phyloP scores from a whole-genome alignment of 306 rosid species.

The Vachellia collinsii region DNA sequence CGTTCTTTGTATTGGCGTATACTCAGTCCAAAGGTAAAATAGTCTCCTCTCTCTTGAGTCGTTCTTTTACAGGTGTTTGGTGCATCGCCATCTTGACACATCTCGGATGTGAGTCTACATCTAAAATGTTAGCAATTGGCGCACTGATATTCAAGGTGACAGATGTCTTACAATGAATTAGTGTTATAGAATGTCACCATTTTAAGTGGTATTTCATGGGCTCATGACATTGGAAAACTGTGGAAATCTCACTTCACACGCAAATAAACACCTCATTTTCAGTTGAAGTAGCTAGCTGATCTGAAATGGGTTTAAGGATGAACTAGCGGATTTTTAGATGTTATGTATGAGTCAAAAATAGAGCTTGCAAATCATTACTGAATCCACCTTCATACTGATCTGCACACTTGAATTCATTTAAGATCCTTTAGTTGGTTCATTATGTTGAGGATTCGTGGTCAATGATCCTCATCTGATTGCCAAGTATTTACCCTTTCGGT shows the following conservation, averaged over 20 bases:
- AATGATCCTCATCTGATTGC: neutral
- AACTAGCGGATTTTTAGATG: neutral
- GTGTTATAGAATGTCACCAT: neutral
- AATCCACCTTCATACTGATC: neutral
- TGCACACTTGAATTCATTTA: constrained; percentile 14
- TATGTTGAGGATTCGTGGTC: neutral
- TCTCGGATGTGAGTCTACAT: neutral
- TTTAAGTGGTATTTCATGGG: neutral
- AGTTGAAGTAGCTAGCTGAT: neutral
- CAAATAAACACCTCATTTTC: neutral
- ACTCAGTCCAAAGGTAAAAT: neutral
- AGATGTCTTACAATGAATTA: neutral
- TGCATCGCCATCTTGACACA: neutral
- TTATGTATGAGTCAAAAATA: constrained; percentile 12
- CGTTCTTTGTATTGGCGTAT: neutral
- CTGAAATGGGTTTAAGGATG: neutral
- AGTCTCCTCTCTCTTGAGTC: neutral
- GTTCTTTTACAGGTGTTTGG: neutral
- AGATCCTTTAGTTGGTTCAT: neutral
- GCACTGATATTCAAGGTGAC: neutral
- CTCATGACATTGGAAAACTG: neutral
- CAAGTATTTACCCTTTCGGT: neutral
- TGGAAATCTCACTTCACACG: neutral
- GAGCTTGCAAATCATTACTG: neutral
- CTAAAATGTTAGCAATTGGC: neutral